Percentiles rank a stretch among this genome's conserved stretches.
Conservation (phyloP, 768 basidiomycete genomes). For the Lactifluus pinguis region DNA sequence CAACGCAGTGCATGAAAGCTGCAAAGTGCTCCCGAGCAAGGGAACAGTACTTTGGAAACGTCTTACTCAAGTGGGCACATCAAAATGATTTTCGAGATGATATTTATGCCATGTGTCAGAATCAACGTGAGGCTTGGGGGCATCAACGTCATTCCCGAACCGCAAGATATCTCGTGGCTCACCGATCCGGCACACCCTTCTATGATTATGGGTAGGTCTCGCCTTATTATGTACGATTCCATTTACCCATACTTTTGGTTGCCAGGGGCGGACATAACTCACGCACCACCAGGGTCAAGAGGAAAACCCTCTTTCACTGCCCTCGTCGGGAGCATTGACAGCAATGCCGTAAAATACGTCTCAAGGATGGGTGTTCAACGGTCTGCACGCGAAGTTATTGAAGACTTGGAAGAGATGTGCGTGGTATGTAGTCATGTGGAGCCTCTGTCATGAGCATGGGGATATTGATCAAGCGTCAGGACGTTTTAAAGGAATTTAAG, state of each 20-base stretch:
- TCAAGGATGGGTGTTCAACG: slow-evolving; percentile 53
- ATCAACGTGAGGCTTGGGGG: slow-evolving; percentile 80
- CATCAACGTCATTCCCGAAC: slow-evolving; percentile 67
- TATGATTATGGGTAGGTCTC: slow-evolving; percentile 56
- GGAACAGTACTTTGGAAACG: slow-evolving; percentile 71
- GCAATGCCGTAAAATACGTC: slow-evolving; percentile 60
- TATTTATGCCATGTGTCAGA: slow-evolving; percentile 29
- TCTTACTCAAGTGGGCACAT: slow-evolving; percentile 56
- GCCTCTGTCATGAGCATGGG: background rate
- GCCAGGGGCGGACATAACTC: slow-evolving; percentile 69
- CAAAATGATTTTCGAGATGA: background rate
- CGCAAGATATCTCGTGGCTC: slow-evolving; percentile 34
- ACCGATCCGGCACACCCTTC: slow-evolving; percentile 66
- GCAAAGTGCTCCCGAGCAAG: slow-evolving; percentile 56
- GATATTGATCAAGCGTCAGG: background rate
- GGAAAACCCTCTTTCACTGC: slow-evolving; percentile 74
- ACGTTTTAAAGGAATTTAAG: slow-evolving; percentile 45
- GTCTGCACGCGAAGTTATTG: slow-evolving; percentile 65
- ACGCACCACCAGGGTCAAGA: slow-evolving; percentile 60
- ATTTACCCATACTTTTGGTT: background rate
- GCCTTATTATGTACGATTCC: background rate
- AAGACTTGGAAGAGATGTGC: slow-evolving; percentile 56
- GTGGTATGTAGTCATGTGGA: slow-evolving; percentile 30
- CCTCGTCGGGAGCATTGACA: slow-evolving; percentile 71
- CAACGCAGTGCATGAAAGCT: slow-evolving; percentile 69